Percentiles rank a stretch among this genome's conserved stretches.
Conservation (phyloP, 371 early-diverging fungal genomes). For the Syncephalastrum sp. region DNA sequence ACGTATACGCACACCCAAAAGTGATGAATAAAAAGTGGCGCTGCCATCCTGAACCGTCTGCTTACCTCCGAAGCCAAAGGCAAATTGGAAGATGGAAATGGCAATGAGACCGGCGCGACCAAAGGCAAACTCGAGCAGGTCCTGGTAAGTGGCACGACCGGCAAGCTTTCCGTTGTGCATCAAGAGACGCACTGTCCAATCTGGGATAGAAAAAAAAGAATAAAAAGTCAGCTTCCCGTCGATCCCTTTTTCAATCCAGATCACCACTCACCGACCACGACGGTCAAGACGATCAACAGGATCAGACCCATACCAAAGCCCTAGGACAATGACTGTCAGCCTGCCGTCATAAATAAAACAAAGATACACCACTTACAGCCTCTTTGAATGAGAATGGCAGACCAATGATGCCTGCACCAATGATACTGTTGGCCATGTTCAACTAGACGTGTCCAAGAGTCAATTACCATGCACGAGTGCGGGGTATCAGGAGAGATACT, state of each 20-base stretch:
- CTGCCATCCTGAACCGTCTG: no score
- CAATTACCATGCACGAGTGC: no score
- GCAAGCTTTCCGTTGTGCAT: conserved; percentile 70
- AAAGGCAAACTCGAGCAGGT: conserved; percentile 71
- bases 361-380: conserved; percentile 32
- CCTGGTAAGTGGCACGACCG: conserved; percentile 74
- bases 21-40: no score
- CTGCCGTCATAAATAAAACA: background rate
- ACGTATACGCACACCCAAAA: no score
- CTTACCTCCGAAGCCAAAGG: conserved; percentile 82
- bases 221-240: background rate
- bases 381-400: conserved; percentile 63
- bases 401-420: conserved; percentile 75
- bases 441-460: conserved; percentile 46
- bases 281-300: conserved; percentile 60
- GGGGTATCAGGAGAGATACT: conserved; percentile 4
- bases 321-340: conserved; percentile 6
- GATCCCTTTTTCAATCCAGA: background rate
- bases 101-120: conserved; percentile 68
- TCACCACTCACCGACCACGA: conserved; percentile 52
- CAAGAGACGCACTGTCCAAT: conserved; percentile 77
- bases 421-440: conserved; percentile 78
- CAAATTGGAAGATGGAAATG: conserved; percentile 78
- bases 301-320: conserved; percentile 68
- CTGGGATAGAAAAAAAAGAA: conserved; percentile 27